Evolutionary conservation across 2,329 filamentous ascomycete species (phyloP).

Genomic region (Talaromyces marneffei): DNA sequence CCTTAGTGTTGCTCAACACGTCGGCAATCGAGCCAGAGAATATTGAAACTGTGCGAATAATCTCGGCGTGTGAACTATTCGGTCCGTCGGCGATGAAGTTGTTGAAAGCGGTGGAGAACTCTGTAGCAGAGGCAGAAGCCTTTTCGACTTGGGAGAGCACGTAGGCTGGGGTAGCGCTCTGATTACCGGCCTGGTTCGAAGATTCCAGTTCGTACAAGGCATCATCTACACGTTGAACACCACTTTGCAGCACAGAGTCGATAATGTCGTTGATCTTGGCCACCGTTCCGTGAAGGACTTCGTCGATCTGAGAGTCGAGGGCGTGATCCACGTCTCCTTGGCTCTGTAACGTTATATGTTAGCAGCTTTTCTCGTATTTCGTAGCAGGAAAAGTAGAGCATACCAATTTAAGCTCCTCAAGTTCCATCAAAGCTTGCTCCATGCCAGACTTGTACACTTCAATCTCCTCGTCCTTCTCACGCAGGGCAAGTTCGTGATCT

Average conservation of each 20-base stretch:
- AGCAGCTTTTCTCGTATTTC: no score
- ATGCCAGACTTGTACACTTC: conserved; percentile 98
- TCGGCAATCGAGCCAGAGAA: conserved; percentile 89
- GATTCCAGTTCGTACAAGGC: conserved; percentile 96
- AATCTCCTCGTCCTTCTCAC: conserved; percentile 94
- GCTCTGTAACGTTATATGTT: conserved; percentile 41
- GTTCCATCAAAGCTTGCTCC: conserved; percentile 89
- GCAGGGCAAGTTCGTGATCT: conserved; percentile 77
- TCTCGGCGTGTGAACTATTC: conserved; percentile 79
- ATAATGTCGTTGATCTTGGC: conserved; percentile 96
- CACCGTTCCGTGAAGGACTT: conserved; percentile 76
- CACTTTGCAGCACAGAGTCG: conserved; percentile 89
- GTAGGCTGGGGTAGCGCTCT: conserved; percentile 91
- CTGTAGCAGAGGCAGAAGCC: conserved; percentile 86
- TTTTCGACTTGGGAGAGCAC: conserved; percentile 97
- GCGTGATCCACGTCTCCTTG: conserved; percentile 71
- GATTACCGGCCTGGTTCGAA: conserved; percentile 96
- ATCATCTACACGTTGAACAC: conserved; percentile 90
- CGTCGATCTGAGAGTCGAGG: conserved; percentile 85
- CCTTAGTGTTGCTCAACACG: conserved; percentile 94
- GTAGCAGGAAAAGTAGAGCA: conserved; percentile 16
- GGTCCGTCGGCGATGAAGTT: conserved; percentile 97
- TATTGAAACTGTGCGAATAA: conserved; percentile 86
- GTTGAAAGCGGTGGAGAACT: conserved; percentile 97
- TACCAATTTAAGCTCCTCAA: conserved; percentile 73